Base-by-base conservation (phyloP, 148 eudicot species). In the Nepenthes gracilis region DNA sequence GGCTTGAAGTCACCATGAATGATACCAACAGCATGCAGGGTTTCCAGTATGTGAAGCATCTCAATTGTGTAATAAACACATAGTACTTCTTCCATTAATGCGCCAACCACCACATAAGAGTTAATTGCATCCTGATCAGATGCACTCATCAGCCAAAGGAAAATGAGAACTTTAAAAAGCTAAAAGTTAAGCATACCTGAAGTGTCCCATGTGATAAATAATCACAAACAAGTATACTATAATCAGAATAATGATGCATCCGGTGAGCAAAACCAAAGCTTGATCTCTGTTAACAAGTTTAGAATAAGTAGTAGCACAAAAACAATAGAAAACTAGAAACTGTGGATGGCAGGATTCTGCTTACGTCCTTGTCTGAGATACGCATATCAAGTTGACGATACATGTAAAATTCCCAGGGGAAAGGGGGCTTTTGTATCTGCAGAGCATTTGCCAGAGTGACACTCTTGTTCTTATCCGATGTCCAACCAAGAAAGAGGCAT, bases 1-100 rank as follows among this genome's bases (percentile, higher is more conserved):
- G 99, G 99, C 80, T 93, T 89, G 78, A 93, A 86, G 62, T 93
- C 99, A 60, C 99, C 99, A 70, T 93, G 99, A 62, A 89, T 74
- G 63, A 93, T 84, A 67, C 73, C 77, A 62, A 78, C 78, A 73
- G 70, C 63, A 71, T 93, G 99, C 68, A 93, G 75, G 63, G 73
- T 78, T 72, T 93, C 97, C 53, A 93, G 85, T 59, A 89, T 93
- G 67, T 62, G 73, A 65, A 89, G 92, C 96, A 93, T 81, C 84
- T 93, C 97, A 57, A 82, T 93, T 59, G 99, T 93, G 86, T 93
- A 93, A 78, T 83, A 89, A 60, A 86, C 80, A 63, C 92, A 84
- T 67, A 82, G 60, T 60, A 81, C 86, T 80, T 93, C 99, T 60
- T 86, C 97, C 99, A 93, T 93, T 73, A 58, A 66, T 40, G 75